A percentile compares a stretch with the other conserved stretches of the same genome.
phyloP scores from a whole-genome alignment of 768 basidiomycete species.

The Symmetrospora coprosmae region DNA sequence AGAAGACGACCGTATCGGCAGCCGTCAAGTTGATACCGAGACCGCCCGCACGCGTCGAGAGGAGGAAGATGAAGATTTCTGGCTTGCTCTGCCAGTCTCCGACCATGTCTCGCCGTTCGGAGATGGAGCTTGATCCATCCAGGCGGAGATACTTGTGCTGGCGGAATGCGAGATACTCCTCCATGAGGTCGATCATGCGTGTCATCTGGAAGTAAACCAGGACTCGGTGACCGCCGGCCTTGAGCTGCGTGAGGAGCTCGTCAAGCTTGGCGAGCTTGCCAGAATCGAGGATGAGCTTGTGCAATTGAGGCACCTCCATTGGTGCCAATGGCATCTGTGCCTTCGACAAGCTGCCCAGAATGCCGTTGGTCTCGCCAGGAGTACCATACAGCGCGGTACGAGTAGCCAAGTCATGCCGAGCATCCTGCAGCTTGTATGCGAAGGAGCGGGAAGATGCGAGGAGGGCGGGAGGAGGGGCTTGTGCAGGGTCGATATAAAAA shows the following conservation, averaged over 20 bases:
- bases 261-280: conserved; percentile 89
- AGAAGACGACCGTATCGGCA: conserved; percentile 57
- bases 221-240: conserved; percentile 80
- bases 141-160: conserved; percentile 42
- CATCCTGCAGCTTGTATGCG: conserved; percentile 50
- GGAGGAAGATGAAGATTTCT: conserved; percentile 82
- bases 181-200: conserved; percentile 97
- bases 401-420: conserved; percentile 58
- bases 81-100: conserved; percentile 98
- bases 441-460: conserved; percentile 63
- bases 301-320: conserved; percentile 88
- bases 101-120: conserved; percentile 96
- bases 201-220: conserved; percentile 99
- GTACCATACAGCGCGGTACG: conserved; percentile 68
- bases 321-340: conserved; percentile 64
- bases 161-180: conserved; percentile 91
- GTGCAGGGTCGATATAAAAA: conserved; percentile 71
- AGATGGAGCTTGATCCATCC: conserved; percentile 62
- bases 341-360: conserved; percentile 51
- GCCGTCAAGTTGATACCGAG: conserved; percentile 48
- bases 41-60: conserved; percentile 80
- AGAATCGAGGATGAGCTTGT: conserved; percentile 87
- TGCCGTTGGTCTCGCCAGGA: conserved; percentile 53
- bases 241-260: conserved; percentile 74
- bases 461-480: conserved; percentile 67